These are phyloP conservation scores for Aspergillus nomiae DNA, from an alignment of 2,329 filamentous ascomycete genomes.

Conservation along the genomic window DNA sequence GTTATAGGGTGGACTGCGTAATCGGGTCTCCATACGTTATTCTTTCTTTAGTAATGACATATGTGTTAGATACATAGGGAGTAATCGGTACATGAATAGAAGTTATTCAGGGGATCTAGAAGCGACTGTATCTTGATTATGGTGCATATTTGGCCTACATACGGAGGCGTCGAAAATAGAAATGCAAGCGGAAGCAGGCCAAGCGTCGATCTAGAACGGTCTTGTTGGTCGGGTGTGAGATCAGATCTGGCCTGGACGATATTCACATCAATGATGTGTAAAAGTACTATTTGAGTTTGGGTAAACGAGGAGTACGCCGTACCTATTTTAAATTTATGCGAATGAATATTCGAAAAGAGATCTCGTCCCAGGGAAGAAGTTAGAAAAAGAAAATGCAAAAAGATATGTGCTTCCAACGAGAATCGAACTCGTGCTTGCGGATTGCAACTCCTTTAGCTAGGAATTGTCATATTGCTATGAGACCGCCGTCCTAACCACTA, in stretches of 20 bases:
- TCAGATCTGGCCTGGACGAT: not conserved
- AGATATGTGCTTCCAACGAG: constrained; percentile 2
- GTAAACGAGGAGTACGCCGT: no score
- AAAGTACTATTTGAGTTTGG: no score
- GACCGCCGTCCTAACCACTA: constrained; percentile 6
- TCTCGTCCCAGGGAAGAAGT: not conserved
- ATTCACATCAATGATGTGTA: not conserved
- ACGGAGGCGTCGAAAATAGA: not conserved
- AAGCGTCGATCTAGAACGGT: not conserved
- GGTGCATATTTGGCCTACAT: not conserved
- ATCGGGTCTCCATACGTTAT: not conserved
- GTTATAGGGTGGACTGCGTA: not conserved
- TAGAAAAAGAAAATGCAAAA: not conserved
- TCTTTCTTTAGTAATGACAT: not conserved
- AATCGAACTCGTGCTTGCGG: constrained; percentile 7
- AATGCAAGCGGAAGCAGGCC: not conserved
- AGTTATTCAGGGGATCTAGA: not conserved
- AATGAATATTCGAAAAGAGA: not conserved
- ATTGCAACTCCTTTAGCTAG: constrained; percentile 3
- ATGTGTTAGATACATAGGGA: not conserved
- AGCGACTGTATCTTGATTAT: no score
- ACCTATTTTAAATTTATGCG: no score
- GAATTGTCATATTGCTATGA: constrained; percentile 1
- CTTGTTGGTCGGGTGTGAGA: not conserved
- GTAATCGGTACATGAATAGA: not conserved